Evolutionary conservation across 768 basidiomycete genomes (phyloP), one percentile per base, ranked within the genome.

Genomic region (Scleroderma bovista): DNA sequence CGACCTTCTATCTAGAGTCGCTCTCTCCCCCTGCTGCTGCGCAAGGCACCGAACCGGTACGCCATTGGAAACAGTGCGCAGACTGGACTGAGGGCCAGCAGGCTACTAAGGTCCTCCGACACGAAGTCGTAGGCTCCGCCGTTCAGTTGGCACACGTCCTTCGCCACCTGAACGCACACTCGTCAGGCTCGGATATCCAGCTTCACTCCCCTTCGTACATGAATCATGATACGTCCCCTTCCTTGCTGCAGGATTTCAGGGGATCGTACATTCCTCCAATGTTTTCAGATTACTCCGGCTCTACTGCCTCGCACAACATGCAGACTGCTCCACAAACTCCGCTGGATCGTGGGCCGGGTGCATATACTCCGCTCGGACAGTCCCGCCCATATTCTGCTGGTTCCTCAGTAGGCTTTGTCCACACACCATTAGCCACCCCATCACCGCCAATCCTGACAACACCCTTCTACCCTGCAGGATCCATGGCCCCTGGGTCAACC

Each of bases 51-150:
- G 52, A 66, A 19, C 44, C 61, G 0, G 36, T 48, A 6, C 75
- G 75, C 23, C 57, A 71, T 12, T 90, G 88, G 88, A 80, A 79
- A 55, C 67, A 71, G 24, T 84, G 83, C 59, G 67, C 73, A 9
- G 88, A 90, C 60, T 90, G 87, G 87, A 90, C 88, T 0, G 84
- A 88, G 61, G 79, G 75, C 44, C 74, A 74, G 41, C 86, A 88
- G 60, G 88, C 85, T 3, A 78, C 80, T 8, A 73, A 72, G 9
- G 73, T 84, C 15, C 63, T 88, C 49, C 77, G 75, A 40, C 88
- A 90, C 57, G 74, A 79, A 43, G 70, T 90, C 38, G 70, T 79
- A 36, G 88, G 86, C 24, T 77, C 83, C 23, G 76, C 80, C 2
- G 72, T 74, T 23, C 82, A 86, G 51, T 72, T 88, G 8, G 69